These are phyloP conservation scores for Suillus fuscotomentosus DNA, from an alignment of 768 basidiomycete species.

Conservation along the genomic window DNA sequence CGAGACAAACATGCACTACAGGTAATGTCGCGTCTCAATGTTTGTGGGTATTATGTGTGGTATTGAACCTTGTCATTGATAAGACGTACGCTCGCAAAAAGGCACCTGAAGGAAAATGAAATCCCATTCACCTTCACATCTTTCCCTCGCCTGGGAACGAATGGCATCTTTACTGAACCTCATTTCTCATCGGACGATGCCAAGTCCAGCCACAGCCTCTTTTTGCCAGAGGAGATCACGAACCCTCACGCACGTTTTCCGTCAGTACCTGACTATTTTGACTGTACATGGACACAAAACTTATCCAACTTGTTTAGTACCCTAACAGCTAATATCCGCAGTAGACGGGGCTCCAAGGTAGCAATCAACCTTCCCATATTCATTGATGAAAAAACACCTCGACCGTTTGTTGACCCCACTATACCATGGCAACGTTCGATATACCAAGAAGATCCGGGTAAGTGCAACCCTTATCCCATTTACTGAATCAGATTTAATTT, in stretches of 20 bases:
- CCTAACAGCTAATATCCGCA: constrained; percentile 94
- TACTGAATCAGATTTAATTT: constrained; percentile 3
- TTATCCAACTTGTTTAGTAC: constrained; percentile 54
- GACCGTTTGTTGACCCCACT: constrained; percentile 90
- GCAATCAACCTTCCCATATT: constrained; percentile 94
- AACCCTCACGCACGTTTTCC: constrained; percentile 98
- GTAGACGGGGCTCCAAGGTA: constrained; percentile 88
- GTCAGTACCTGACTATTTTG: constrained; percentile 50
- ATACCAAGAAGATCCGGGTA: constrained; percentile 84
- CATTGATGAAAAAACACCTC: constrained; percentile 82
- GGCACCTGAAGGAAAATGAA: constrained; percentile 82
- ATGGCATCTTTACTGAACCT: constrained; percentile 91
- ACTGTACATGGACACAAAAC: constrained; percentile 11
- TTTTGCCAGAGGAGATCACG: constrained; percentile 93
- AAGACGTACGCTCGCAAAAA: constrained; percentile 82
- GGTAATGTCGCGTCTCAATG: constrained; percentile 41
- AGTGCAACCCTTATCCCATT: constrained; percentile 19
- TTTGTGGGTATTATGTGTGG: neutral
- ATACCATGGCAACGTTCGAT: constrained; percentile 84
- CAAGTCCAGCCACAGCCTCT: constrained; percentile 87
- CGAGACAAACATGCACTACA: constrained; percentile 92
- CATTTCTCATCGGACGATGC: constrained; percentile 73
- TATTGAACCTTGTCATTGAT: constrained; percentile 8
- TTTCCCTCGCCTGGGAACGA: constrained; percentile 90
- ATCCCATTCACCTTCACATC: constrained; percentile 91